Evolutionary conservation across 2,329 filamentous ascomycete species (phyloP).

Genomic region (Anisogramma anomala): DNA sequence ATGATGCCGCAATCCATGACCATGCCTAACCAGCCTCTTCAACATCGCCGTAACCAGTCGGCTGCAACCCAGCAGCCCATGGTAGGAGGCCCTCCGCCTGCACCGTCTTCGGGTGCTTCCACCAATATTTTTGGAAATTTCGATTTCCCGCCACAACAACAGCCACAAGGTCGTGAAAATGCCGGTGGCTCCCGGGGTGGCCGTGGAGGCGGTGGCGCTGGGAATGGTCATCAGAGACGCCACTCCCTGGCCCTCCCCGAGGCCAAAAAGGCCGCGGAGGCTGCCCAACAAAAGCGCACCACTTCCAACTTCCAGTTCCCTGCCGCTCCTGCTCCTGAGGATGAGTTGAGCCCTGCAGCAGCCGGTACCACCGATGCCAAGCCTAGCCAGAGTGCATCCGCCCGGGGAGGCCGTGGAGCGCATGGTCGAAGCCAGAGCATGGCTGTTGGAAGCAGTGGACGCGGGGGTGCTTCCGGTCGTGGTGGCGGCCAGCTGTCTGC

Average conservation of each 20-base stretch:
- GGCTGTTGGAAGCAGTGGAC: slow-evolving; percentile 57
- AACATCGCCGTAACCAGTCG: slow-evolving; percentile 96
- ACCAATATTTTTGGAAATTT: slow-evolving; percentile 71
- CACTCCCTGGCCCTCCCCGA: slow-evolving; percentile 92
- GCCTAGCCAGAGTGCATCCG: slow-evolving; percentile 30
- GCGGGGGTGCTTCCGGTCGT: slow-evolving; percentile 49
- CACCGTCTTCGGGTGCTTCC: slow-evolving; percentile 82
- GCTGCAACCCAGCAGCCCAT: slow-evolving; percentile 86
- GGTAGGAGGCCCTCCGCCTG: slow-evolving; percentile 60
- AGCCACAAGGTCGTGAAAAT: slow-evolving; percentile 53
- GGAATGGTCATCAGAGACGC: slow-evolving; percentile 77
- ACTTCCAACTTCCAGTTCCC: slow-evolving; percentile 94
- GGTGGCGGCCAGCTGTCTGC: slow-evolving; percentile 47
- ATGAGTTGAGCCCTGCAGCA: slow-evolving; percentile 33
- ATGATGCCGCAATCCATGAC: slow-evolving; percentile 60
- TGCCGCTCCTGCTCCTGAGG: slow-evolving; percentile 52
- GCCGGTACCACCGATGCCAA: slow-evolving; percentile 27
- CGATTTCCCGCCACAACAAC: slow-evolving; percentile 46
- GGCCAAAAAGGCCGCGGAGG: slow-evolving; percentile 92
- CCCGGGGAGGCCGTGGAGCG: slow-evolving; percentile 43
- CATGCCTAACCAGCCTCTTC: slow-evolving; percentile 66
- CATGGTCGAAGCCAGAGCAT: slow-evolving; percentile 84
- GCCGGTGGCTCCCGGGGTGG: slow-evolving; percentile 53
- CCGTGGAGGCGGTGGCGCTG: slow-evolving; percentile 55
- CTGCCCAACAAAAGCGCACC: slow-evolving; percentile 92